Evolutionary conservation across 768 basidiomycete species (phyloP).

Genomic region (Mycena olivaceomarginata): DNA sequence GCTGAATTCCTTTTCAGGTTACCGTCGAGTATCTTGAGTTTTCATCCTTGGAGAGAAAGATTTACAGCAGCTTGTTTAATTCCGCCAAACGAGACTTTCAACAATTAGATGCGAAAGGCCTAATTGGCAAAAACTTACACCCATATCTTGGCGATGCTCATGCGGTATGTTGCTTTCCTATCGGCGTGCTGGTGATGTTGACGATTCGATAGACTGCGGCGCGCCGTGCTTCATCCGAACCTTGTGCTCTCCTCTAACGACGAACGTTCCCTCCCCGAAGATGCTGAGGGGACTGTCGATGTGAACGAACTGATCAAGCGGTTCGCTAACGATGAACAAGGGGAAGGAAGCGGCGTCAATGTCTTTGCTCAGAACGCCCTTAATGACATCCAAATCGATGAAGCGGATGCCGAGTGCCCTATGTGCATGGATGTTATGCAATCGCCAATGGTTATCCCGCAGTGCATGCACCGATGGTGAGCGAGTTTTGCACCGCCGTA

Average conservation of each 20-base stretch:
- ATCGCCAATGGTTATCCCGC: slow-evolving; percentile 79
- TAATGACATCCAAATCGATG: slow-evolving; percentile 73
- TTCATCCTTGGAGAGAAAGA: slow-evolving; percentile 85
- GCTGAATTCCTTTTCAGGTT: slow-evolving; percentile 63
- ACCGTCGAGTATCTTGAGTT: slow-evolving; percentile 87
- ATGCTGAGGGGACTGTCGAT: slow-evolving; percentile 68
- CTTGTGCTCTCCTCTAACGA: slow-evolving; percentile 80
- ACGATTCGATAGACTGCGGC: slow-evolving; percentile 77
- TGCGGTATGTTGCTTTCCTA: slow-evolving; percentile 76
- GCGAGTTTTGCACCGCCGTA: slow-evolving; percentile 43
- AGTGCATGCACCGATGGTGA: slow-evolving; percentile 87
- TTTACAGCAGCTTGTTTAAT: slow-evolving; percentile 92
- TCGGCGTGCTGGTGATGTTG: slow-evolving; percentile 9
- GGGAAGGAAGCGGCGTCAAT: slow-evolving; percentile 53
- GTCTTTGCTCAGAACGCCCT: slow-evolving; percentile 80
- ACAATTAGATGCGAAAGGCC: slow-evolving; percentile 85
- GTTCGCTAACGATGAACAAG: slow-evolving; percentile 62
- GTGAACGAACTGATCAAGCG: slow-evolving; percentile 76
- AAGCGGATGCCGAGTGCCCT: slow-evolving; percentile 79
- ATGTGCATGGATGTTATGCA: slow-evolving; percentile 90
- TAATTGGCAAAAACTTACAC: slow-evolving; percentile 89
- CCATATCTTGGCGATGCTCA: slow-evolving; percentile 95
- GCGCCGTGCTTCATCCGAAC: slow-evolving; percentile 93
- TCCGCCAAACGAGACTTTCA: slow-evolving; percentile 90
- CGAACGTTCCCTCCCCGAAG: slow-evolving; percentile 58